These are phyloP conservation scores for Dysphania ambrosioides DNA, from an alignment of 148 eudicot species.

Conservation along the genomic window DNA sequence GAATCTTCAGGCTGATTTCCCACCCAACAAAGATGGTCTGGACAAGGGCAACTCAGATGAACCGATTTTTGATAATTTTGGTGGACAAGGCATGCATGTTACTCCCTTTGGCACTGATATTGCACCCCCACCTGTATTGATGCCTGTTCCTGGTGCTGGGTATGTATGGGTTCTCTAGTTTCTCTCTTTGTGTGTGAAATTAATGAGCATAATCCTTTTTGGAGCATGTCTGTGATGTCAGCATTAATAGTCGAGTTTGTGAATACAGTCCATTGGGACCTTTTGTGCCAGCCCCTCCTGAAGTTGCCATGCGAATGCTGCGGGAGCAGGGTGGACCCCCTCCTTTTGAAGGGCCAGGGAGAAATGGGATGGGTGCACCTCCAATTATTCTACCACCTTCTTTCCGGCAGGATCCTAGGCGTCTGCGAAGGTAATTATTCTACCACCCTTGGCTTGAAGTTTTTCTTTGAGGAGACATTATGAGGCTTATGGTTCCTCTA, in stretches of 20 bases:
- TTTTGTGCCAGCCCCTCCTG: conserved; percentile 99
- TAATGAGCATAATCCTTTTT: no score
- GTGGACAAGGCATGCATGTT: conserved; percentile 74
- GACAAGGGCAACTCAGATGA: conserved; percentile 71
- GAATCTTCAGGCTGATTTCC: conserved; percentile 56
- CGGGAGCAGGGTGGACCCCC: conserved; percentile 88
- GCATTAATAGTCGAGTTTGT: conserved; percentile 11
- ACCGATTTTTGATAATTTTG: conserved; percentile 64
- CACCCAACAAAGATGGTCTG: conserved; percentile 50
- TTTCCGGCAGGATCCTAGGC: conserved; percentile 92
- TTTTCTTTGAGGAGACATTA: no score
- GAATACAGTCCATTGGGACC: conserved; percentile 89
- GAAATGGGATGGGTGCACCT: conserved; percentile 57
- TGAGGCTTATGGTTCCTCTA: no score
- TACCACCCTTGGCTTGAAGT: background rate
- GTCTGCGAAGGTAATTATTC: conserved; percentile 63
- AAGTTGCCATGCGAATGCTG: conserved; percentile 91
- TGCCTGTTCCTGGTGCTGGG: conserved; percentile 99
- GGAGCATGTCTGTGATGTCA: background rate
- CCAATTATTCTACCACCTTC: conserved; percentile 82
- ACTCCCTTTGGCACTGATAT: conserved; percentile 77
- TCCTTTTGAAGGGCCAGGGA: conserved; percentile 73
- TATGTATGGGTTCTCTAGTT: conserved; percentile 23
- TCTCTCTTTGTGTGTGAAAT: background rate
- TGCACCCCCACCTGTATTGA: conserved; percentile 77